Evolutionary conservation across 768 basidiomycete genomes (phyloP).

Genomic region (Podaxis sp.): DNA sequence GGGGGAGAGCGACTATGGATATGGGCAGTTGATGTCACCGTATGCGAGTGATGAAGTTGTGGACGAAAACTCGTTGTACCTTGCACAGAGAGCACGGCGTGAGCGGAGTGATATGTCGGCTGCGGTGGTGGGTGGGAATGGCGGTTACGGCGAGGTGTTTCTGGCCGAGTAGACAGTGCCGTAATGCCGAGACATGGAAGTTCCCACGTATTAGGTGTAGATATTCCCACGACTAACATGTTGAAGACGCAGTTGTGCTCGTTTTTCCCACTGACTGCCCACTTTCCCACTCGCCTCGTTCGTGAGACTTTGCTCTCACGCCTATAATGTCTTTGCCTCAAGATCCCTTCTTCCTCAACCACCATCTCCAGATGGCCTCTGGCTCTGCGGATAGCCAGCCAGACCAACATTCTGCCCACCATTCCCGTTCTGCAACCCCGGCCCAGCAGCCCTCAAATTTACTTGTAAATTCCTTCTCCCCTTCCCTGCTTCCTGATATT

Average conservation of each 20-base stretch:
- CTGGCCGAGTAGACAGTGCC: constrained; percentile 1
- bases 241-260: constrained; percentile 6
- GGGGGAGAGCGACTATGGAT: not conserved
- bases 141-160: constrained; percentile 11
- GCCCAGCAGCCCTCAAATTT: constrained; percentile 23
- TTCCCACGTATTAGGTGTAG: constrained; percentile 11
- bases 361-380: constrained; percentile 38
- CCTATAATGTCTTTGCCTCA: constrained; percentile 33
- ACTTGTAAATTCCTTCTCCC: constrained; percentile 27
- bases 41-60: constrained; percentile 29
- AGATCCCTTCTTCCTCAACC: constrained; percentile 42
- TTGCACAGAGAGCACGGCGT: constrained; percentile 26
- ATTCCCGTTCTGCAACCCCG: constrained; percentile 17
- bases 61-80: constrained; percentile 33
- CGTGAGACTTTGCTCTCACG: constrained; percentile 44
- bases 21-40: constrained; percentile 28
- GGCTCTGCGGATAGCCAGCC: constrained; percentile 19
- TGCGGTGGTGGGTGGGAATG: not conserved
- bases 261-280: constrained; percentile 15
- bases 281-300: constrained; percentile 34
- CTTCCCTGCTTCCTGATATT: constrained; percentile 14
- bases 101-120: not conserved
- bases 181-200: constrained; percentile 10
- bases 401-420: constrained; percentile 17
- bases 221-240: constrained; percentile 11